Percentiles rank a stretch among this genome's conserved stretches.
Evolutionary conservation across 352 stramenopile species (phyloP).

Genomic region (Stramenopiles sp.): DNA sequence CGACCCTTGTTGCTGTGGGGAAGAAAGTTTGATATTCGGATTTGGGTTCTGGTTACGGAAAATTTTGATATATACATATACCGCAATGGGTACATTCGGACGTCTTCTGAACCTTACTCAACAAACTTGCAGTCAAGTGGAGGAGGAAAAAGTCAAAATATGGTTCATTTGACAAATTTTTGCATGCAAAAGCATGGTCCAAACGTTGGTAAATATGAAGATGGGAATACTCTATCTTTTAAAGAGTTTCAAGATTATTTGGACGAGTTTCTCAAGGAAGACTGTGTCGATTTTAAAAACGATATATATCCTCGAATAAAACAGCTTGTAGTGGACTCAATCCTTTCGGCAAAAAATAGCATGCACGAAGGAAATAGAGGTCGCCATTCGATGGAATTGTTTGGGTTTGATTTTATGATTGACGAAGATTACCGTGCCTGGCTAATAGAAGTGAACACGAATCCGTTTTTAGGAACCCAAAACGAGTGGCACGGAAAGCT

Average conservation of each 20-base stretch:
- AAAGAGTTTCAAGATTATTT: slow-evolving; percentile 13
- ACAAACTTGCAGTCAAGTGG: not conserved
- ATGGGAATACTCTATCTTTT: slow-evolving; percentile 24
- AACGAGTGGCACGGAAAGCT: slow-evolving; percentile 10
- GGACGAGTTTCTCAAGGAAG: not conserved
- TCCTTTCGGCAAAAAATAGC: not conserved
- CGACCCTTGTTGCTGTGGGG: slow-evolving; percentile 29
- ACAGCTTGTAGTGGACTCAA: slow-evolving; percentile 1
- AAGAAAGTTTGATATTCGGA: slow-evolving; percentile 31
- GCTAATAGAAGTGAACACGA: slow-evolving; percentile 12
- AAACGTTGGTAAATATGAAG: slow-evolving; percentile 20
- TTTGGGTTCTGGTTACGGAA: slow-evolving; percentile 26
- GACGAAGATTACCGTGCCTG: not conserved
- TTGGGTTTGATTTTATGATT: slow-evolving; percentile 13
- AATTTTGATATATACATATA: slow-evolving; percentile 34
- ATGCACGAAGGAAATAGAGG: not conserved
- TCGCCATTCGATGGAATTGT: not conserved
- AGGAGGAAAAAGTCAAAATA: slow-evolving; percentile 16
- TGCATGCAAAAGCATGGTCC: slow-evolving; percentile 28
- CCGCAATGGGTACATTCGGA: slow-evolving; percentile 23
- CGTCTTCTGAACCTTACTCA: not conserved
- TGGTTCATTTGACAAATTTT: slow-evolving; percentile 33
- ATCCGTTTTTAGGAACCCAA: slow-evolving; percentile 12
- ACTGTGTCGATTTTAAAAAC: not conserved
- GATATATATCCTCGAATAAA: not conserved